Base-by-base conservation (phyloP, 371 early-diverging fungal species). In the Mucor plumbeus region DNA sequence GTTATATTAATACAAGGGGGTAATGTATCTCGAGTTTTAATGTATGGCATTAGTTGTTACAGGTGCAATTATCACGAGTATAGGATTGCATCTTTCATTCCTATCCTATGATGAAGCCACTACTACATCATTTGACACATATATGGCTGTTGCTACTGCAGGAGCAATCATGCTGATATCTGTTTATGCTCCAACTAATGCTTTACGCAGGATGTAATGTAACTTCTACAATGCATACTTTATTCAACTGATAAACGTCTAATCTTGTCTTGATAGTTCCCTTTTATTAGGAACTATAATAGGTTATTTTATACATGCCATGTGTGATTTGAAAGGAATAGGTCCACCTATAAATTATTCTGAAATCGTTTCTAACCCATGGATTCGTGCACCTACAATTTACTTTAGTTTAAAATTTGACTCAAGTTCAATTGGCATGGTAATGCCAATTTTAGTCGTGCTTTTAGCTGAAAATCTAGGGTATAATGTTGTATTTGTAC, bases 401-500 rank as follows among this genome's bases (percentile, higher is more conserved):
- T 63, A 68, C 55, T 36, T 72, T 7, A 74, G 73, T 4, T 39
- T 80, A 9, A 77, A 77, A 8, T 78, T 84, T 59, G 14, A 72
- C 35, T 62, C 76, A 9, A 74, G 69, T 59, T 71, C 83, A 10
- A 35, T 84, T 21, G 78, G 81, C 35, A 73, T 71, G 33, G 73
- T 79, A 6, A 47, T 81, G 26, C 67, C 81, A 0, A 57, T 71
- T 4, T 15, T 71, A 10, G 58, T 86, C 57, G 78, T 85, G 15
- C 62, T 82, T 7, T 55, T 82, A 5, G 86, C 85, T 14, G 87
- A 88, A 60, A 85, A 86, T 61, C 59, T 84, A 39, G 88, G 74
- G 66, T 65, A 50, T 1, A 21, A 21, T 8, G 8, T 48, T 19
- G 48, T 1, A 17, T 48, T 10, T 9, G 4, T 38, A 8, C 2